Evolutionary conservation across 2,329 filamentous ascomycete species (phyloP).

Genomic region (Exophiala oligosperma): DNA sequence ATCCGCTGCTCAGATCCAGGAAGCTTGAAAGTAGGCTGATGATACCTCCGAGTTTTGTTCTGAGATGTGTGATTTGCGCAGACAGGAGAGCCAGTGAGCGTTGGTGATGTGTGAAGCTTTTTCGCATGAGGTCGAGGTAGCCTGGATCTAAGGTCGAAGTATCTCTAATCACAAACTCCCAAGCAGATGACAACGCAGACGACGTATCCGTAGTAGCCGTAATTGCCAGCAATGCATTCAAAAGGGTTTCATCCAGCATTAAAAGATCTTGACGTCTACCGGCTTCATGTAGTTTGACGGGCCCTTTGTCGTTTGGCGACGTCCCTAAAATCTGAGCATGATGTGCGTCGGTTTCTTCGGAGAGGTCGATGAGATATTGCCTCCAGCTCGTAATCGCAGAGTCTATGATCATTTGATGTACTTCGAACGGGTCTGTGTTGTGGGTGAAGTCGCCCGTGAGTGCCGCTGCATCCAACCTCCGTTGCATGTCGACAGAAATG

Average conservation of each 20-base stretch:
- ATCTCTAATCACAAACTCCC: not conserved
- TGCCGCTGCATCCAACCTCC: not conserved
- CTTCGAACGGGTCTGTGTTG: not conserved
- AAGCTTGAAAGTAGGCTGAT: conserved; percentile 11
- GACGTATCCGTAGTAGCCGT: not conserved
- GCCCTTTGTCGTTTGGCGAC: conserved; percentile 5
- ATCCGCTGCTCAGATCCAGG: conserved; percentile 10
- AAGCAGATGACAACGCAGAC: not conserved
- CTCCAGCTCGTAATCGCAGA: conserved; percentile 2
- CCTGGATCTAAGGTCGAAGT: not conserved
- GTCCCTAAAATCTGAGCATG: not conserved
- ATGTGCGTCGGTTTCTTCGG: not conserved
- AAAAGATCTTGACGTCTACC: conserved; percentile 5
- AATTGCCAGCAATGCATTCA: not conserved
- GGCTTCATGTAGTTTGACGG: not conserved
- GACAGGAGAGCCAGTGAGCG: not conserved
- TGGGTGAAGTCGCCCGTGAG: not conserved
- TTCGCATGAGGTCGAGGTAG: not conserved
- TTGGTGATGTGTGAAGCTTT: not conserved
- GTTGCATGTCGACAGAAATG: not conserved
- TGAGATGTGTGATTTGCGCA: not conserved
- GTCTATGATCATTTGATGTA: not conserved
- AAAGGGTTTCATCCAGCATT: conserved; percentile 3
- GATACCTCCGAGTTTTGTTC: not conserved
- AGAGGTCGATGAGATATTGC: not conserved